These are phyloP conservation scores for Apiospora phragmitis DNA, from an alignment of 2,329 filamentous ascomycete genomes.

Conservation along the genomic window DNA sequence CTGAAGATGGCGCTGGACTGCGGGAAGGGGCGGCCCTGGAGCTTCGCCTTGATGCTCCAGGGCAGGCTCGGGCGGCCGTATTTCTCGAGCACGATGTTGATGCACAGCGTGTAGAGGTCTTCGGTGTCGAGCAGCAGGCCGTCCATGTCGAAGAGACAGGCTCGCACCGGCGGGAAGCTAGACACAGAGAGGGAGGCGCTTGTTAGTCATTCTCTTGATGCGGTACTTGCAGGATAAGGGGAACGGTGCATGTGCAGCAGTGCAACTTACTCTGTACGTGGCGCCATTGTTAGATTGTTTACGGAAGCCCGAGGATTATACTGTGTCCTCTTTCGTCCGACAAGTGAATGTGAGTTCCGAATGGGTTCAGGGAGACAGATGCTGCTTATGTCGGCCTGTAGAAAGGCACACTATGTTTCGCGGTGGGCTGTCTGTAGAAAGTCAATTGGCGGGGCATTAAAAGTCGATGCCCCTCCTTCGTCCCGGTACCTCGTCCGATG, in stretches of 20 bases:
- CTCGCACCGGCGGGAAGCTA: conserved; percentile 78
- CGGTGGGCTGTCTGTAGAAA: conserved; percentile 15
- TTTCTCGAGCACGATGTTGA: conserved; percentile 77
- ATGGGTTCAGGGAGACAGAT: background rate
- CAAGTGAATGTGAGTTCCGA: background rate
- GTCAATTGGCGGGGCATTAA: conserved; percentile 16
- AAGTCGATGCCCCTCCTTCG: background rate
- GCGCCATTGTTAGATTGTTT: conserved; percentile 36
- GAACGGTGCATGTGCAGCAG: conserved; percentile 12
- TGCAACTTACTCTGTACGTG: conserved; percentile 45
- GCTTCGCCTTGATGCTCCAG: conserved; percentile 90
- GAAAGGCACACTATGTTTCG: background rate
- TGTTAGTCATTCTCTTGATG: conserved; percentile 14
- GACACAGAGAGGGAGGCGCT: background rate
- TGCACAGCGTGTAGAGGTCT: conserved; percentile 81
- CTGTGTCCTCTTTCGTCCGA: no score
- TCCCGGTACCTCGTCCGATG: background rate
- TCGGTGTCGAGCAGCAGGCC: conserved; percentile 93
- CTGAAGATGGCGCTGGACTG: conserved; percentile 58
- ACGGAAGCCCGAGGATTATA: background rate
- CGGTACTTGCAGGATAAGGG: background rate
- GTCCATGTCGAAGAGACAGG: conserved; percentile 98
- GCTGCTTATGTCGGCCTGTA: background rate
- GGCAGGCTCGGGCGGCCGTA: conserved; percentile 76
- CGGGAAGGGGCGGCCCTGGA: conserved; percentile 62